Evolutionary conservation across 768 basidiomycete species (phyloP).

Genomic region (Trametes villosa): DNA sequence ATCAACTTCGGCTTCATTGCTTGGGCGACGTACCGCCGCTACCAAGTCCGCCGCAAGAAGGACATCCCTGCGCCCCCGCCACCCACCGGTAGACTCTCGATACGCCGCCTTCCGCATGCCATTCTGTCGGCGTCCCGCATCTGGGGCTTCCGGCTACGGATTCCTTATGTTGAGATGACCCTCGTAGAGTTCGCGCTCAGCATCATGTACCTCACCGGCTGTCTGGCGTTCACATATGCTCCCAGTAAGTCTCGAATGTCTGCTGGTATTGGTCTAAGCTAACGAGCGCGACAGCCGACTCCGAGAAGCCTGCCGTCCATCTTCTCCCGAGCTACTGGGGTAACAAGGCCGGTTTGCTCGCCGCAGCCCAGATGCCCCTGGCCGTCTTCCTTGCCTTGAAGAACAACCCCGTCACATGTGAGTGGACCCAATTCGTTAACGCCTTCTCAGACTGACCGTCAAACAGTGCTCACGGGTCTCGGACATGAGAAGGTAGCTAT

Average conservation of each 20-base stretch:
- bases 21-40: conserved; percentile 27
- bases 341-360: conserved; percentile 43
- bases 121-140: conserved; percentile 33
- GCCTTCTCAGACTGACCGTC: not conserved
- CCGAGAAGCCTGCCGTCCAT: conserved; percentile 4
- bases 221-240: conserved; percentile 37
- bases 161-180: conserved; percentile 31
- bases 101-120: conserved; percentile 31
- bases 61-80: not conserved
- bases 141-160: conserved; percentile 33
- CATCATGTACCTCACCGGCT: conserved; percentile 31
- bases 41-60: not conserved
- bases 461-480: conserved; percentile 53
- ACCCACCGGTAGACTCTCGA: conserved; percentile 14
- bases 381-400: conserved; percentile 56
- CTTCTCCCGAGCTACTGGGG: conserved; percentile 27
- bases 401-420: conserved; percentile 55
- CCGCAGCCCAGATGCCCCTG: conserved; percentile 51
- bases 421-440: not conserved
- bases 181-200: conserved; percentile 35
- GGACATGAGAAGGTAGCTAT: conserved; percentile 50
- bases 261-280: not conserved
- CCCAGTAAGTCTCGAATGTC: conserved; percentile 29
- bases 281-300: not conserved
- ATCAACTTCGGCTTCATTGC: conserved; percentile 23